These are phyloP conservation scores for Boletus eberwhitei DNA, from an alignment of 768 basidiomycete species.

Conservation along the genomic window DNA sequence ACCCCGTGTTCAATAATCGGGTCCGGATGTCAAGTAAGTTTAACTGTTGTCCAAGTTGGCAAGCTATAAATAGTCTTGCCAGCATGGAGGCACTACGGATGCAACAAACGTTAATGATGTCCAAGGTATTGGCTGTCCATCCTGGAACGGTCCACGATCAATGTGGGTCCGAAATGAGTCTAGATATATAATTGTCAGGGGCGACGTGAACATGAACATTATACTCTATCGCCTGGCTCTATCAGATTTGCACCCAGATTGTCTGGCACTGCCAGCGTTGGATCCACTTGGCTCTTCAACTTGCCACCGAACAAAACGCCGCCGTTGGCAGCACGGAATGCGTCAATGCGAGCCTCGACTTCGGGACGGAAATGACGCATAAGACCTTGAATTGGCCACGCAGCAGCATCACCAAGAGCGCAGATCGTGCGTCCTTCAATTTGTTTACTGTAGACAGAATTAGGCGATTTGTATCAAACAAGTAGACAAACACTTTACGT, in stretches of 20 bases:
- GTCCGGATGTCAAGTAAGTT: not conserved
- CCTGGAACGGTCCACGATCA: not conserved
- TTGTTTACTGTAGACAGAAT: constrained; percentile 67
- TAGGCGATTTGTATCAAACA: not conserved
- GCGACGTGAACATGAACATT: constrained; percentile 5
- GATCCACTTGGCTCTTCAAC: constrained; percentile 63
- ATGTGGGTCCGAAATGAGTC: not conserved
- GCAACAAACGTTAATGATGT: not conserved
- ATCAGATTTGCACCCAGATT: constrained; percentile 57
- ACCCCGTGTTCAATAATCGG: not conserved
- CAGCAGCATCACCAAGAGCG: constrained; percentile 94
- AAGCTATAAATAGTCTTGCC: not conserved
- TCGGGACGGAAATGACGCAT: constrained; percentile 98
- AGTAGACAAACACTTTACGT: constrained; percentile 52
- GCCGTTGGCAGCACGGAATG: constrained; percentile 72
- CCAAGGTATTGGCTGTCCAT: not conserved
- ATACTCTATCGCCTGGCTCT: constrained; percentile 38
- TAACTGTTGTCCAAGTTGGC: not conserved
- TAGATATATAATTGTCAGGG: constrained; percentile 1
- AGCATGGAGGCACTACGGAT: not conserved
- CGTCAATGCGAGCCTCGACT: constrained; percentile 83
- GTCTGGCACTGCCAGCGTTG: constrained; percentile 69
- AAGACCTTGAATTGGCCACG: constrained; percentile 97
- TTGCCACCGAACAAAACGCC: constrained; percentile 87
- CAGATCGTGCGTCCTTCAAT: constrained; percentile 96